These are phyloP conservation scores for Curvularia eragrostidis DNA, from an alignment of 2,329 filamentous ascomycete genomes.

Conservation along the genomic window DNA sequence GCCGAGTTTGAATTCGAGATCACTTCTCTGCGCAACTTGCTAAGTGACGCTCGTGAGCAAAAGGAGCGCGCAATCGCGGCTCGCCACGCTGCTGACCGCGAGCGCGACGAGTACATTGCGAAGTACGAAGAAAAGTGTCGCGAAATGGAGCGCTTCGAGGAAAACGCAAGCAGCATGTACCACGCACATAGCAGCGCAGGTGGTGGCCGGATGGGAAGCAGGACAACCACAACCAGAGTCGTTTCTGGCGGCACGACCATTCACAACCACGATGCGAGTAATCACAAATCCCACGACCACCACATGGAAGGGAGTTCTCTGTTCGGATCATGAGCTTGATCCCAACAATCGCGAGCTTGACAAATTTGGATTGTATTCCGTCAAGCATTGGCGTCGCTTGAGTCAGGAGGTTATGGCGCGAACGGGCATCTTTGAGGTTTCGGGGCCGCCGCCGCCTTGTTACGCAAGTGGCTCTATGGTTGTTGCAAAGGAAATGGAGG, in stretches of 20 bases:
- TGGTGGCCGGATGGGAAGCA: conserved; percentile 13
- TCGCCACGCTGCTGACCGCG: conserved; percentile 31
- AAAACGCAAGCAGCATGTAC: conserved; percentile 24
- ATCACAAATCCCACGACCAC: conserved; percentile 7
- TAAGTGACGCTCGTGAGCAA: conserved; percentile 34
- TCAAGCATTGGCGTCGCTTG: not conserved
- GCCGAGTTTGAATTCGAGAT: conserved; percentile 36
- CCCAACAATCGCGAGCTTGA: not conserved
- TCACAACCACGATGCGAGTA: conserved; percentile 20
- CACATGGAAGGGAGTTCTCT: conserved; percentile 17
- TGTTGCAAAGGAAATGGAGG: not conserved
- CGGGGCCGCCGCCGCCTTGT: not conserved
- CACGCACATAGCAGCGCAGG: conserved; percentile 12
- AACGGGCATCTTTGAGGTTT: conserved; percentile 4
- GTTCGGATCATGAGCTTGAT: not conserved
- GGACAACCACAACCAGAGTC: conserved; percentile 17
- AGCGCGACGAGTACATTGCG: conserved; percentile 30
- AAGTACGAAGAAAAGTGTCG: conserved; percentile 38
- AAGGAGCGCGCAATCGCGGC: conserved; percentile 34
- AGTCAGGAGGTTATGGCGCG: not conserved
- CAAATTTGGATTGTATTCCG: conserved; percentile 3
- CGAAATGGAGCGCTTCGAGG: conserved; percentile 33
- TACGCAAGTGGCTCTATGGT: not conserved
- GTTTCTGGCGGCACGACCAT: conserved; percentile 26
- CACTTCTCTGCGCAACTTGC: conserved; percentile 26